A percentile compares a stretch with the other conserved stretches of the same genome.
Evolutionary conservation across 164 flowering plant genomes (phyloP).

Genomic region (Stephania yunnanensis): DNA sequence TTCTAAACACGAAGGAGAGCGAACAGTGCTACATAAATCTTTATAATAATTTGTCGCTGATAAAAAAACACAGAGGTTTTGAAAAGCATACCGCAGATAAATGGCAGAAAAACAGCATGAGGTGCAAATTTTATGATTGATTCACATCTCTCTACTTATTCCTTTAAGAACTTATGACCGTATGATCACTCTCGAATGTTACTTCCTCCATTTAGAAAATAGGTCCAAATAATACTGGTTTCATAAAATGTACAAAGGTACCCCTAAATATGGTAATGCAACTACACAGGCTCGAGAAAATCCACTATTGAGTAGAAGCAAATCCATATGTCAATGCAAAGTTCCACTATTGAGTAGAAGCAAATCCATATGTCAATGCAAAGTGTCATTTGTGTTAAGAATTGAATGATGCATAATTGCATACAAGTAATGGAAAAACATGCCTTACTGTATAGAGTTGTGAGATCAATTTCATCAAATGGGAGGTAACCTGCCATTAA

Average conservation of each 20-base stretch:
- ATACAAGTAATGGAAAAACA: slow-evolving; percentile 12
- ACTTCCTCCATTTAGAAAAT: not conserved
- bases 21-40: not conserved
- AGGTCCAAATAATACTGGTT: not conserved
- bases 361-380: not conserved
- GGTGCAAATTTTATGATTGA: not conserved
- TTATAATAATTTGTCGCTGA: not conserved
- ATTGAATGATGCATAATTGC: not conserved
- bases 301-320: not conserved
- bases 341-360: not conserved
- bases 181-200: not conserved
- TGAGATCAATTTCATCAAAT: slow-evolving; percentile 91
- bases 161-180: not conserved
- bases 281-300: not conserved
- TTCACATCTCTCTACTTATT: not conserved
- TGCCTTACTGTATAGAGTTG: slow-evolving; percentile 88
- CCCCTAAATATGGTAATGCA: not conserved
- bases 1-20: not conserved
- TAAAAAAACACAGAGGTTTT: not conserved
- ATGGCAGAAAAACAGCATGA: not conserved
- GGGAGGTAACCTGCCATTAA: slow-evolving; percentile 95
- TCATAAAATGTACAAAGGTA: not conserved
- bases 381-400: not conserved
- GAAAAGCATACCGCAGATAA: not conserved
- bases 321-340: not conserved